Percentiles rank a stretch among this genome's conserved stretches.
Evolutionary conservation across 345 rosid species (phyloP).

Genomic region (Syzygium oleosum): DNA sequence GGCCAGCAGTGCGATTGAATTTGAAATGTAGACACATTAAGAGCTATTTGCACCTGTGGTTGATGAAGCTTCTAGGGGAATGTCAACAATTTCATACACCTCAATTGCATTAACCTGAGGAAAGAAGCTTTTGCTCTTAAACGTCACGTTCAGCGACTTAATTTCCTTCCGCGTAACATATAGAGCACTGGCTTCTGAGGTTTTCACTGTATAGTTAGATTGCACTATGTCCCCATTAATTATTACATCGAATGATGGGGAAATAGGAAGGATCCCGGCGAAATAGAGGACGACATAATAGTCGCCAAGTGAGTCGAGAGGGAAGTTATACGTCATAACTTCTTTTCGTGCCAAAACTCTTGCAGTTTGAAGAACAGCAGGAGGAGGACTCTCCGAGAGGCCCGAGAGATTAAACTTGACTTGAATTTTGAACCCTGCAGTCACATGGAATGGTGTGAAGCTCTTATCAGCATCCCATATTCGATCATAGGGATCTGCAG

Average conservation of each 20-base stretch:
- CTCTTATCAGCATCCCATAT: slow-evolving; percentile 75
- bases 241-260: slow-evolving; percentile 55
- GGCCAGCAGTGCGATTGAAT: not conserved
- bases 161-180: slow-evolving; percentile 37
- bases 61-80: slow-evolving; percentile 69
- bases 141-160: slow-evolving; percentile 47
- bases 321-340: slow-evolving; percentile 44
- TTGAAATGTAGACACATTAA: not conserved
- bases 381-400: slow-evolving; percentile 52
- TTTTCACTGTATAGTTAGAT: slow-evolving; percentile 39
- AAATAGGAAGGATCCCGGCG: slow-evolving; percentile 66
- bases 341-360: slow-evolving; percentile 53
- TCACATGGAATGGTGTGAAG: slow-evolving; percentile 50
- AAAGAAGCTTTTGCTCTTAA: slow-evolving; percentile 38
- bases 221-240: slow-evolving; percentile 47
- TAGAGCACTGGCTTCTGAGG: slow-evolving; percentile 39
- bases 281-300: slow-evolving; percentile 72
- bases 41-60: slow-evolving; percentile 53
- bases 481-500: slow-evolving; percentile 72
- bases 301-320: slow-evolving; percentile 37
- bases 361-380: slow-evolving; percentile 64
- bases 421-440: slow-evolving; percentile 26
- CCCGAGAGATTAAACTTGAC: slow-evolving; percentile 24
- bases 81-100: slow-evolving; percentile 53
- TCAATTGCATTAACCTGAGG: slow-evolving; percentile 77